Evolutionary conservation across 2,329 filamentous ascomycete species (phyloP).

Genomic region (Aspergillus tubingensis): DNA sequence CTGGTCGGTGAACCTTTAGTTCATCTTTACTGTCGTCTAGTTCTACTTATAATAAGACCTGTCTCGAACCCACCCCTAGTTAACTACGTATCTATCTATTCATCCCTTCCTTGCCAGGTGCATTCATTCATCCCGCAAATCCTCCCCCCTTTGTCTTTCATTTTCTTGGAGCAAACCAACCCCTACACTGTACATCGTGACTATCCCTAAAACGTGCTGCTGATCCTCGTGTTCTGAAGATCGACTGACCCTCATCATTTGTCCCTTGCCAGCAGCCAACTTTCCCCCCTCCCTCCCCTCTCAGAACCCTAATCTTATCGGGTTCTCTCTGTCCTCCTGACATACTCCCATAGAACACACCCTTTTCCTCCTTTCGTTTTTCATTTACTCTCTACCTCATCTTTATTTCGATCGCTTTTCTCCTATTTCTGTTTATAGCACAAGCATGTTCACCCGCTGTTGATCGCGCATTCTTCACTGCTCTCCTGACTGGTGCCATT

Average conservation of each 20-base stretch:
- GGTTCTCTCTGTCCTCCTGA: constrained; percentile 2
- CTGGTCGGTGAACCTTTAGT: background rate
- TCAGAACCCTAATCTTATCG: constrained; percentile 23
- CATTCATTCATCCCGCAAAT: background rate
- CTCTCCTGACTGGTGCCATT: constrained; percentile 19
- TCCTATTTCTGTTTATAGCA: constrained; percentile 8
- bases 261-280: background rate
- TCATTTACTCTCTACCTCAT: background rate
- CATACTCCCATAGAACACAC: background rate
- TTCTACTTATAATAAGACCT: constrained; percentile 1
- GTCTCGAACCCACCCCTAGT: background rate
- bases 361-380: background rate
- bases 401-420: constrained; percentile 5
- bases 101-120: background rate
- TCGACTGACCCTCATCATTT: background rate
- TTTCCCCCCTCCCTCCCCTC: constrained; percentile 11
- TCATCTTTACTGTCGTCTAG: too few species aligned
- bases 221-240: background rate
- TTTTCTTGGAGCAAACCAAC: background rate
- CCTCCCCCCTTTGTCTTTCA: background rate
- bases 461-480: constrained; percentile 15
- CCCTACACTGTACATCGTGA: background rate
- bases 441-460: constrained; percentile 12
- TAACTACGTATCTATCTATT: background rate
- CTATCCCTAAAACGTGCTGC: background rate